Conservation (phyloP, 805 yeast species). For the Starmerella floricola region DNA sequence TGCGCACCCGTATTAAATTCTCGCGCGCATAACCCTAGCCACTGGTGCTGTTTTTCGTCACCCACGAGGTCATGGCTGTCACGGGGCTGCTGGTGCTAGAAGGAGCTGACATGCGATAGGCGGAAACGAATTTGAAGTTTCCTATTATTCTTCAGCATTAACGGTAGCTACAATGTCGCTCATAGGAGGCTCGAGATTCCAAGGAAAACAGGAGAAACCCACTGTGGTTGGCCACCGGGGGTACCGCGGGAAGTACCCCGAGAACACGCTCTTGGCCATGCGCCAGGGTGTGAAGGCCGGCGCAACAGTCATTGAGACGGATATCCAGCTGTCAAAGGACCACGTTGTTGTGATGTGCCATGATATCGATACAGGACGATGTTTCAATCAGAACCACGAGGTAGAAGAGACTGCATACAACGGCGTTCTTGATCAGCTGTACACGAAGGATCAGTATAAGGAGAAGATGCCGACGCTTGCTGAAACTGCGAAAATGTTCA, state of each 20-base stretch:
- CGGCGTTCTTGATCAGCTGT: slow-evolving; percentile 32
- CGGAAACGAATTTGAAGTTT: too few species aligned
- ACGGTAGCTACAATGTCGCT: slow-evolving; percentile 11
- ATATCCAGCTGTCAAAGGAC: slow-evolving; percentile 43
- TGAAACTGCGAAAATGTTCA: slow-evolving; percentile 34
- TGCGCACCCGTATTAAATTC: too few species aligned
- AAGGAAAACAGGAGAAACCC: slow-evolving; percentile 24
- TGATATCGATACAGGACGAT: slow-evolving; percentile 40
- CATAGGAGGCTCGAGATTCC: slow-evolving; percentile 16
- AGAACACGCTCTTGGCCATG: slow-evolving; percentile 38
- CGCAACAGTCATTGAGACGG: slow-evolving; percentile 41
- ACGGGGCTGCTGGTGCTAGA: too few species aligned
- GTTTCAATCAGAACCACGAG: slow-evolving; percentile 33
- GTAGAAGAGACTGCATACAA: slow-evolving; percentile 32
- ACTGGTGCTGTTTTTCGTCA: too few species aligned
- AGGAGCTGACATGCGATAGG: too few species aligned
- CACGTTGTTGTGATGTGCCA: slow-evolving; percentile 45
- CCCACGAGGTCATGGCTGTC: too few species aligned
- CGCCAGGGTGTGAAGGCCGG: slow-evolving; percentile 38
- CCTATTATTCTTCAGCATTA: too few species aligned
- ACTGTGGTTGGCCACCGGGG: slow-evolving; percentile 27
- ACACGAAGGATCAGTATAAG: slow-evolving; percentile 27
- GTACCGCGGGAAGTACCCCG: slow-evolving; percentile 33
- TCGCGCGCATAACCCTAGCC: too few species aligned
- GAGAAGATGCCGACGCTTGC: slow-evolving; percentile 35